Conservation (phyloP, 2,329 filamentous ascomycete genomes). For the Diaporthe nobilis region DNA sequence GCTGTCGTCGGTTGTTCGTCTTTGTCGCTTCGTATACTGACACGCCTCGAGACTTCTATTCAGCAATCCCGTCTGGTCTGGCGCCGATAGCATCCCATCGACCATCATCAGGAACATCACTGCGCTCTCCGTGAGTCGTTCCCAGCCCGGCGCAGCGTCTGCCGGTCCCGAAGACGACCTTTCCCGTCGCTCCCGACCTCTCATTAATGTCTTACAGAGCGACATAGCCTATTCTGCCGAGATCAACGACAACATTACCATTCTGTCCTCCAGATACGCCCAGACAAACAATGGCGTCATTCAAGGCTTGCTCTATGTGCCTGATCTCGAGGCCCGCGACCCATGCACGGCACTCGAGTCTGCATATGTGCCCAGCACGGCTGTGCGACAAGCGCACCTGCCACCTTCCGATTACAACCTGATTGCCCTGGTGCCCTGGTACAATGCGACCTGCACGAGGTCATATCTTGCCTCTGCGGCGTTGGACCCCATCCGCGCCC, state of each 20-base stretch:
- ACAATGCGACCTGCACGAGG: conserved; percentile 78
- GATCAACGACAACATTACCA: conserved; percentile 75
- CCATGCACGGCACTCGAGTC: conserved; percentile 75
- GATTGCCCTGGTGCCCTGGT: conserved; percentile 90
- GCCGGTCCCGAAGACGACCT: neutral
- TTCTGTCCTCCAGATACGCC: conserved; percentile 78
- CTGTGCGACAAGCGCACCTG: conserved; percentile 79
- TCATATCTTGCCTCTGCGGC: conserved; percentile 78
- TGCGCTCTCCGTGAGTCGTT: conserved; percentile 64
- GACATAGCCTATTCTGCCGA: conserved; percentile 67
- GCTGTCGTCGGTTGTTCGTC: neutral
- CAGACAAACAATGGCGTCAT: conserved; percentile 73
- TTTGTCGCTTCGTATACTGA: conserved; percentile 43
- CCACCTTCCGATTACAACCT: conserved; percentile 78
- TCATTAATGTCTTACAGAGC: conserved; percentile 48
- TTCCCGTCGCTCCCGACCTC: neutral
- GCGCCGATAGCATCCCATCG: conserved; percentile 63
- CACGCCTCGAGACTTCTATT: conserved; percentile 65
- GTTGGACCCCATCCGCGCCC: conserved; percentile 70
- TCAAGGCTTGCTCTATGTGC: conserved; percentile 88
- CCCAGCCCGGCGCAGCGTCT: conserved; percentile 7
- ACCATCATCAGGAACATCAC: conserved; percentile 71
- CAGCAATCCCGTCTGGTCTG: conserved; percentile 70
- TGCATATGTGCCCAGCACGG: conserved; percentile 80
- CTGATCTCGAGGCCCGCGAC: conserved; percentile 71